Evolutionary conservation across 2,329 filamentous ascomycete genomes (phyloP).

Genomic region (Coniella vitis): DNA sequence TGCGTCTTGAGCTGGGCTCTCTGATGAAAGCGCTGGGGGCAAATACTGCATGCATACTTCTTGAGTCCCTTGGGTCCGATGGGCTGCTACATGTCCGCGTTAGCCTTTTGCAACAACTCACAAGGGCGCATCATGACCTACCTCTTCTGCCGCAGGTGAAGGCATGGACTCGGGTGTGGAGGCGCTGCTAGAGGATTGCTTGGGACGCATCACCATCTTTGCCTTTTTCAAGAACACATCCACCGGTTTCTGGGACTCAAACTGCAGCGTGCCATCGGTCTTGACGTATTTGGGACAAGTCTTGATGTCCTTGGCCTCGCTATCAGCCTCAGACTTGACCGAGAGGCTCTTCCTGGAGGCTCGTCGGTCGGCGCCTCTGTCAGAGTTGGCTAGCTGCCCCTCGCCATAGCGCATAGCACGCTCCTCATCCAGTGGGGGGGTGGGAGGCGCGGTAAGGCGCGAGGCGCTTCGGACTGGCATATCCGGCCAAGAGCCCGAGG

Average conservation of each 20-base stretch:
- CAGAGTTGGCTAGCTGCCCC: background rate
- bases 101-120: background rate
- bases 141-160: conserved; percentile 4
- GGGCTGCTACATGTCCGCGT: conserved; percentile 3
- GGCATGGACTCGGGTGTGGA: background rate
- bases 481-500: conserved; percentile 22
- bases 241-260: conserved; percentile 6
- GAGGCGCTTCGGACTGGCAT: conserved; percentile 14
- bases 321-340: conserved; percentile 17
- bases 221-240: conserved; percentile 11
- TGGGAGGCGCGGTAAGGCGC: conserved; percentile 15
- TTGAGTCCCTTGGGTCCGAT: conserved; percentile 28
- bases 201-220: background rate
- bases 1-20: conserved; percentile 94
- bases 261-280: conserved; percentile 10
- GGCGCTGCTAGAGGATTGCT: background rate
- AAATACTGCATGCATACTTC: conserved; percentile 68
- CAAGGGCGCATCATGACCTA: background rate
- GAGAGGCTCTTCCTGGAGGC: conserved; percentile 30
- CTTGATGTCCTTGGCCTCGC: conserved; percentile 9
- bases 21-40: conserved; percentile 76
- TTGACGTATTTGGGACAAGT: conserved; percentile 10
- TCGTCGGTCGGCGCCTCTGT: conserved; percentile 24
- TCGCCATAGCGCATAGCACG: conserved; percentile 13
- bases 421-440: conserved; percentile 25